Percentiles rank a stretch among this genome's conserved stretches.
Evolutionary conservation across 2,329 filamentous ascomycete species (phyloP).

Genomic region (Fusarium nematophilum): DNA sequence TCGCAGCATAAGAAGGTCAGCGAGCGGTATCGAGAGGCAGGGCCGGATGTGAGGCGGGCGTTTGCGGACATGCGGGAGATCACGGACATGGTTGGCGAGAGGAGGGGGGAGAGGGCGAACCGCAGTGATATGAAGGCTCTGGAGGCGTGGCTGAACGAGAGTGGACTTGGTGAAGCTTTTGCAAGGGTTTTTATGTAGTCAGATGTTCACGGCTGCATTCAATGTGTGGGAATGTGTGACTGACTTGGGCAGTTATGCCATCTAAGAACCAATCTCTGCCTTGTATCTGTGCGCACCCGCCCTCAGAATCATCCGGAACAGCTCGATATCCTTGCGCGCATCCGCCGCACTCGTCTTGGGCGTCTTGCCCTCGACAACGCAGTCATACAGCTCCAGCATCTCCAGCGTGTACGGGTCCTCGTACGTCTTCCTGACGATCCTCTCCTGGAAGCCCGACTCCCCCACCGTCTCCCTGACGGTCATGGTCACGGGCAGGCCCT

Average conservation of each 20-base stretch:
- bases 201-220: too few relatives aligned
- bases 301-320: constrained; percentile 33
- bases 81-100: constrained; percentile 60
- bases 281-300: too few relatives aligned
- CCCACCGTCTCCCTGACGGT: too few relatives aligned
- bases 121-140: constrained; percentile 65
- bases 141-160: constrained; percentile 60
- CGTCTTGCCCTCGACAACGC: constrained; percentile 33
- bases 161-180: constrained; percentile 40
- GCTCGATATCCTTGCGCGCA: constrained; percentile 32
- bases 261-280: too few relatives aligned
- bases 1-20: constrained; percentile 72
- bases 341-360: constrained; percentile 47
- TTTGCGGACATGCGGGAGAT: constrained; percentile 69
- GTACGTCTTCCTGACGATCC: too few relatives aligned
- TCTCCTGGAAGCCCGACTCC: too few relatives aligned
- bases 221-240: too few relatives aligned
- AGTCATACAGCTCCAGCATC: constrained; percentile 42
- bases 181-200: constrained; percentile 42
- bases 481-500: constrained; percentile 60
- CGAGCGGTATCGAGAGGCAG: constrained; percentile 61
- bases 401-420: constrained; percentile 50
- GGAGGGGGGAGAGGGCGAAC: constrained; percentile 61
- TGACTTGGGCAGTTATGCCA: too few relatives aligned
- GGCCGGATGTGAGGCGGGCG: constrained; percentile 48